Base-by-base conservation (phyloP, 129 eudicot genomes). In the Lactuca sativa region DNA sequence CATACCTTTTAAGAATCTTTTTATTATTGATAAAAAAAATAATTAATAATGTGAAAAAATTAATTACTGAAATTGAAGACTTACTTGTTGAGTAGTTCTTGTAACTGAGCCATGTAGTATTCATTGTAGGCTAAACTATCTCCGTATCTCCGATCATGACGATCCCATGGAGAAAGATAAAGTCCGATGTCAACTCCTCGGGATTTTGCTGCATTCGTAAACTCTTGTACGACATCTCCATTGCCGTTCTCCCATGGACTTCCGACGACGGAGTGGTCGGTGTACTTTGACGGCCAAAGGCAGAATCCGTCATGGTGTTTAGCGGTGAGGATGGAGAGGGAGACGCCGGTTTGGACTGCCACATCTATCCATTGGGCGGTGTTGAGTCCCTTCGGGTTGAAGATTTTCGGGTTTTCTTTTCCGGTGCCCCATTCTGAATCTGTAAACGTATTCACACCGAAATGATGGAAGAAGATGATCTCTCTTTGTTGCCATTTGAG, bases 251-350 rank as follows among this genome's bases (percentile, higher is more conserved):
- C 71, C 90, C 86, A 88, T 0, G 98, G 91, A 62, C 98, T 92
- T 8, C 77, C 78, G 14, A 73, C 34, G 5, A 89, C 95, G 0
- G 98, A 92, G 49, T 92, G 96, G 41, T 89, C 95, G 12, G 98
- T 92, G 73, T 88, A 92, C 59, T 77, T 81, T 0, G 96, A 92
- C 16, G 98, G 98, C 98, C 98, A 92, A 51, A 92, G 75, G 59
- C 98, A 92, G 36, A 92, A 92, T 13, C 98, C 98, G 11, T 92
- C 98, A 16, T 92, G 96, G 73, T 92, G 98, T 67, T 92, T 92
- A 0, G 98, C 95, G 0, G 98, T 92, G 36, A 92, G 83, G 34
- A 88, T 92, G 51, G 85, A 58, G 1, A 92, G 76, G 2, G 96
- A 84, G 34, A 86, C 82, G 0, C 96, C 98, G 14, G 90, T 89